Conservation (phyloP, 1,284 basidiomycete species). For the Ceratobasidium sp. region DNA sequence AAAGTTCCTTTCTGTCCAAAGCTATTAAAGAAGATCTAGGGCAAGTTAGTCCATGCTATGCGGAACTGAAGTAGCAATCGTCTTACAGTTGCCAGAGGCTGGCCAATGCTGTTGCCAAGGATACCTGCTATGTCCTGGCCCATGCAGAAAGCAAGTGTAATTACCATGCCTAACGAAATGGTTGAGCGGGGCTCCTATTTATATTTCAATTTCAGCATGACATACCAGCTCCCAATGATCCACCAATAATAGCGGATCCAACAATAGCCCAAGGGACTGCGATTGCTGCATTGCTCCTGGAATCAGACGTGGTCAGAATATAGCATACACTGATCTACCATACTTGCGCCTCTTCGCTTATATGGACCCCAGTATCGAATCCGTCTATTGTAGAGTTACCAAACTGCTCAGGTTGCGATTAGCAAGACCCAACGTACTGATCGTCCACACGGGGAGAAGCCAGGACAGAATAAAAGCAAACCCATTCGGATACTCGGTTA, state of each 20-base stretch:
- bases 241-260: conserved; percentile 62
- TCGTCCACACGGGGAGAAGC: conserved; percentile 79
- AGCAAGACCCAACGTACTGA: conserved; percentile 55
- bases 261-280: conserved; percentile 80
- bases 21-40: conserved; percentile 43
- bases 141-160: conserved; percentile 69
- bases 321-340: too few species aligned
- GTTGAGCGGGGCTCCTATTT: not conserved
- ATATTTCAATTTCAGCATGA: not conserved
- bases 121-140: conserved; percentile 66
- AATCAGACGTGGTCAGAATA: not conserved
- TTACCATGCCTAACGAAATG: conserved; percentile 58
- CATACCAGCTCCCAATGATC: conserved; percentile 73
- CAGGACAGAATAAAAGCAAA: conserved; percentile 80
- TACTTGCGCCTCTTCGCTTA: conserved; percentile 71
- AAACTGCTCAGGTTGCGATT: not conserved
- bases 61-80: not conserved
- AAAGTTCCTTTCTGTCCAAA: conserved; percentile 51
- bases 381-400: conserved; percentile 48
- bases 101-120: conserved; percentile 64
- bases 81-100: conserved; percentile 67
- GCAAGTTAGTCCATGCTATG: too few species aligned
- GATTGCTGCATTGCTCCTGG: conserved; percentile 63
- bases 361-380: conserved; percentile 71
- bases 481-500: conserved; percentile 72